Conservation (phyloP, 441 rosid genomes). For the Pelargonium fulgidum region DNA sequence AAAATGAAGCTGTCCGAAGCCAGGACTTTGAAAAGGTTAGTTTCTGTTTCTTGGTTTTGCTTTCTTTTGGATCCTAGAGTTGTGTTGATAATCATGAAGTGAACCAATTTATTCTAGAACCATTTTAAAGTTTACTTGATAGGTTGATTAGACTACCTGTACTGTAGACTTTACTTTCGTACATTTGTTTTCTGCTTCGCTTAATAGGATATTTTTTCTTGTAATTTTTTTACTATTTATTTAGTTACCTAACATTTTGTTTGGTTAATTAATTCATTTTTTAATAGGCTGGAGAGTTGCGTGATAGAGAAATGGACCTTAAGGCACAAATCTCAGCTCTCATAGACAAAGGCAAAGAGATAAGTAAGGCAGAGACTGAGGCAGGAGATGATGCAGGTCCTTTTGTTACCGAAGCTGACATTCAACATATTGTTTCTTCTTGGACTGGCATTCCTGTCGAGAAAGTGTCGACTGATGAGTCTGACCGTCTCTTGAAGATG, state of each 20-base stretch:
- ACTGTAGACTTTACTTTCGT: too few relatives aligned
- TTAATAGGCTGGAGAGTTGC: constrained; percentile 83
- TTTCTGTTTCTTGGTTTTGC: neutral
- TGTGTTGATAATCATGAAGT: neutral
- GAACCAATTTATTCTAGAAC: too few relatives aligned
- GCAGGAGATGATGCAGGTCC: constrained; percentile 79
- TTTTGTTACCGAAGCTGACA: constrained; percentile 70
- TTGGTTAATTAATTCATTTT: neutral
- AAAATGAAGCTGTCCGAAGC: constrained; percentile 90
- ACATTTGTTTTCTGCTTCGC: too few relatives aligned
- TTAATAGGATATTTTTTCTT: too few relatives aligned
- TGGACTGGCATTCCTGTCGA: constrained; percentile 99
- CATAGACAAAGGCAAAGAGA: constrained; percentile 85
- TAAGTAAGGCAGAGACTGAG: constrained; percentile 88
- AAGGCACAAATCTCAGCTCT: constrained; percentile 81
- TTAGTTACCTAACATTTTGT: neutral
- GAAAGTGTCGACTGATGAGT: constrained; percentile 90
- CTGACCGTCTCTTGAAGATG: constrained; percentile 91
- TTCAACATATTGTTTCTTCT: constrained; percentile 84
- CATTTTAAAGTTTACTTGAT: too few relatives aligned
- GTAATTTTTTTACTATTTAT: too few relatives aligned
- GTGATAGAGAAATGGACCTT: constrained; percentile 92
- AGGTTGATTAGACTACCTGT: too few relatives aligned
- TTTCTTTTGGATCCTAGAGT: neutral
- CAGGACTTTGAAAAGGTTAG: constrained; percentile 94